Percentiles rank a stretch among this genome's conserved stretches.
Evolutionary conservation across 1,284 basidiomycete genomes (phyloP).

Genomic region (Ustilago esculenta): DNA sequence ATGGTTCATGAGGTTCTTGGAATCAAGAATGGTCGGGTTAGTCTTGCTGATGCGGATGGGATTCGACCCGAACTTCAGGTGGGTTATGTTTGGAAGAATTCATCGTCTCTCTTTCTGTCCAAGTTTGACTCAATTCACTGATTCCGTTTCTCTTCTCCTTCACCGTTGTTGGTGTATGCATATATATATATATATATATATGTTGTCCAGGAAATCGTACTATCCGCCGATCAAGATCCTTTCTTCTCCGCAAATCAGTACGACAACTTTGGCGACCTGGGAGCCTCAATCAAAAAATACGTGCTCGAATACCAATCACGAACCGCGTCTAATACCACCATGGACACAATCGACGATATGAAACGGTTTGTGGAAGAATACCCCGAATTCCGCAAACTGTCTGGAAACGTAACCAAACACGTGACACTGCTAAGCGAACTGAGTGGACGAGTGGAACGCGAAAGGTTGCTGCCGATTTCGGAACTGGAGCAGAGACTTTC

Average conservation of each 20-base stretch:
- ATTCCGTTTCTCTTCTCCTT: too few relatives aligned
- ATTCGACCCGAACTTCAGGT: slow-evolving; percentile 84
- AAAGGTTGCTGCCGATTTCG: slow-evolving; percentile 82
- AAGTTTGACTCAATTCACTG: too few relatives aligned
- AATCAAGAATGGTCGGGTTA: slow-evolving; percentile 92
- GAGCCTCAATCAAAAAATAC: slow-evolving; percentile 89
- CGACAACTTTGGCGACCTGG: slow-evolving; percentile 96
- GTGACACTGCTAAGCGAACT: slow-evolving; percentile 96
- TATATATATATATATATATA: too few relatives aligned
- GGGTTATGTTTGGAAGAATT: too few relatives aligned
- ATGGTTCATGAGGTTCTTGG: slow-evolving; percentile 98
- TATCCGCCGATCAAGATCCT: slow-evolving; percentile 88
- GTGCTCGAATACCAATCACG: slow-evolving; percentile 90
- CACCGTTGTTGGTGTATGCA: too few relatives aligned
- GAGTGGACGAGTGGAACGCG: slow-evolving; percentile 86
- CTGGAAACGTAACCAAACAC: slow-evolving; percentile 98
- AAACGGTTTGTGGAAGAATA: slow-evolving; percentile 91
- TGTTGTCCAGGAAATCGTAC: slow-evolving; percentile 84
- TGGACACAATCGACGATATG: slow-evolving; percentile 89
- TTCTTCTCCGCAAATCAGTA: slow-evolving; percentile 93
- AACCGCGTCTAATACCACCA: slow-evolving; percentile 79
- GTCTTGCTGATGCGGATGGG: slow-evolving; percentile 83
- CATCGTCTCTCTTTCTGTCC: too few relatives aligned
- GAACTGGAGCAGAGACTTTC: slow-evolving; percentile 97
- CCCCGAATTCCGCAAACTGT: slow-evolving; percentile 93